Evolutionary conservation across 148 eudicot genomes (phyloP), one percentile per base, ranked within the genome.

Genomic region (Heliamphora exappendiculata): DNA sequence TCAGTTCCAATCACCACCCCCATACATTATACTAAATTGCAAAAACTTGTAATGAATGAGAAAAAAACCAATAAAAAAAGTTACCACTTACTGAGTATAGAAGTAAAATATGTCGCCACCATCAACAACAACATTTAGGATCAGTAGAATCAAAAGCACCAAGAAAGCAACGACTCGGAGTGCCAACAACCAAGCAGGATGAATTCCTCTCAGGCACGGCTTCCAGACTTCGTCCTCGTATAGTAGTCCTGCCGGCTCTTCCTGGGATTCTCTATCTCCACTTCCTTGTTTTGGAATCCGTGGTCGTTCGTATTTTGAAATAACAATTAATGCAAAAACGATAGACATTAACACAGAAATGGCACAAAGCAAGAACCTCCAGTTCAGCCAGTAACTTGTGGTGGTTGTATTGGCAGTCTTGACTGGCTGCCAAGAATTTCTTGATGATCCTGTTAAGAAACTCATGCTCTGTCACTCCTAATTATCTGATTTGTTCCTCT

Each of bases 221-320:
- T 73, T 89, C 96, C 96, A 93, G 66, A 86, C 85, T 79, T 93
- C 90, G 86, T 91, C 98, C 24, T 78, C 89, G 72, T 89, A 91
- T 62, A 91, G 78, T 29, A 86, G 10, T 51, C 94, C 92, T 1
- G 77, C 78, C 17, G 75, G 53, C 22, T 83, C 86, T 51, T 81
- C 51, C 75, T n/a, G n/a, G n/a, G n/a, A n/a, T n/a, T 42, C 51
- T 0, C 33, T 12, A 53, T 58, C 78, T 68, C 66, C 65, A 33
- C 24, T 65, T 78, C 55, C 37, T 24, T 16, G 45, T 59, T 62
- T 65, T 1, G 36, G 26, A 36, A 70, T 80, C 20, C 73, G 65
- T 36, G 50, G 76, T 12, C 92, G 91, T 82, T 95, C 97, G 36
- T 84, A 72, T 76, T 67, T 90, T 68, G 86, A 84, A 73, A 95